Conservation (phyloP, 163 green algal genomes). For the Chlamydomonas reinhardtii region DNA sequence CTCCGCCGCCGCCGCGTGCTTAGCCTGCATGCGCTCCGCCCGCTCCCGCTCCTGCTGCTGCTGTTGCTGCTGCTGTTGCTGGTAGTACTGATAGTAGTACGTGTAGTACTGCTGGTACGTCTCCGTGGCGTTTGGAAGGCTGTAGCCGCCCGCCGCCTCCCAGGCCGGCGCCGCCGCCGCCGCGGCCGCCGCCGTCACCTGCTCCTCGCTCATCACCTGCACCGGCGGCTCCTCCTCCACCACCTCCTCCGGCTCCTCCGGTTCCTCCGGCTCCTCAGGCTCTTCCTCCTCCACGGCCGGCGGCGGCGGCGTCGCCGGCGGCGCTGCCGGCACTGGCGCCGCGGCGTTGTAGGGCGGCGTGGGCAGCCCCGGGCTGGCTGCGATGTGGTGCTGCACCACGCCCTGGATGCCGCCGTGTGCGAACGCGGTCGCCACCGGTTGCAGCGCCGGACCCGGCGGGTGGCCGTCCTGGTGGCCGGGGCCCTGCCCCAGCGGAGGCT, state of each 20-base stretch:
- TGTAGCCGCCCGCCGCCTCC: conserved; percentile 42
- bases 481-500: not conserved
- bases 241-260: not conserved
- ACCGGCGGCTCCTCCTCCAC: not conserved
- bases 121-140: conserved; percentile 21
- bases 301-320: not conserved
- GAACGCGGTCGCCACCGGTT: not conserved
- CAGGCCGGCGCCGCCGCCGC: conserved; percentile 30
- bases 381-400: conserved; percentile 2
- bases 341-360: not conserved
- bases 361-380: not conserved
- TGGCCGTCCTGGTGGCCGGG: too few species aligned
- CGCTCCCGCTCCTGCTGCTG: not conserved
- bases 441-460: not conserved
- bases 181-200: conserved; percentile 13
- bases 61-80: conserved; percentile 5
- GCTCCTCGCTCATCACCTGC: conserved; percentile 6
- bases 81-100: conserved; percentile 38
- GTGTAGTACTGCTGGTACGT: conserved; percentile 46
- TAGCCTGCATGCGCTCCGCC: too few species aligned
- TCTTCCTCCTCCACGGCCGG: not conserved
- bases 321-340: too few species aligned
- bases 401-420: conserved; percentile 23
- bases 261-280: not conserved
- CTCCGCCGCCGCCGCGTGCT: too few species aligned